Evolutionary conservation across 2,329 filamentous ascomycete species (phyloP).

Genomic region (Epichloe aotearoae): DNA sequence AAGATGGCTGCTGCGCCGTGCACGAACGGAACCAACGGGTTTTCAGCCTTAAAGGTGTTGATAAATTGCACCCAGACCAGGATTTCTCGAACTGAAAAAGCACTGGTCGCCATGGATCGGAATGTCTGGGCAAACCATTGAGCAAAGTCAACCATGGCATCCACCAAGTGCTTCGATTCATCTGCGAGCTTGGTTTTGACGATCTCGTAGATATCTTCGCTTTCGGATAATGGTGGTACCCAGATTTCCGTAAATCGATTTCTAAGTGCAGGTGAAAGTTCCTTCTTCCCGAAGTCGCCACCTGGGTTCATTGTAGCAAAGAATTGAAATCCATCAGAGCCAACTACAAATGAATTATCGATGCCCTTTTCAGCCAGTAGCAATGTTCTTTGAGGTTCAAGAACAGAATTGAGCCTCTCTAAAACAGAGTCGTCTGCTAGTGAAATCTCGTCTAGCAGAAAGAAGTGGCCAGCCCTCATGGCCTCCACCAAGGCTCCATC

Average conservation of each 20-base stretch:
- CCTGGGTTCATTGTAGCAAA: conserved; percentile 98
- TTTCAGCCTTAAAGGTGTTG: conserved; percentile 46
- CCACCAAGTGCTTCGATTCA: conserved; percentile 43
- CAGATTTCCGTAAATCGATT: conserved; percentile 99
- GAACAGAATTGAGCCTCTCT: conserved; percentile 88
- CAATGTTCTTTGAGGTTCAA: conserved; percentile 77
- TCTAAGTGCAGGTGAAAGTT: conserved; percentile 83
- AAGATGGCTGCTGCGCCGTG: conserved; percentile 94
- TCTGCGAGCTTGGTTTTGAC: conserved; percentile 59
- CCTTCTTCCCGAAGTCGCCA: conserved; percentile 95
- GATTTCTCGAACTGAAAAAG: conserved; percentile 83
- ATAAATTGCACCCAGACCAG: conserved; percentile 90
- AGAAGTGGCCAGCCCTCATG: conserved; percentile 82
- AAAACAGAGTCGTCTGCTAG: conserved; percentile 94
- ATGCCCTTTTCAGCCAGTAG: conserved; percentile 89
- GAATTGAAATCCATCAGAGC: conserved; percentile 75
- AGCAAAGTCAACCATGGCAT: conserved; percentile 70
- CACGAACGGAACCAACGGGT: conserved; percentile 38
- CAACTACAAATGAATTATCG: conserved; percentile 66
- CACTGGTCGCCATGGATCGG: conserved; percentile 57
- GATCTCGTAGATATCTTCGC: conserved; percentile 79
- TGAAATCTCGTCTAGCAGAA: conserved; percentile 94
- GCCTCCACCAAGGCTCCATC: conserved; percentile 89
- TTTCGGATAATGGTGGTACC: conserved; percentile 79
- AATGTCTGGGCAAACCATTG: conserved; percentile 85